Base-by-base conservation (phyloP, 2,329 filamentous ascomycete species). In the Fusarium sp. region DNA sequence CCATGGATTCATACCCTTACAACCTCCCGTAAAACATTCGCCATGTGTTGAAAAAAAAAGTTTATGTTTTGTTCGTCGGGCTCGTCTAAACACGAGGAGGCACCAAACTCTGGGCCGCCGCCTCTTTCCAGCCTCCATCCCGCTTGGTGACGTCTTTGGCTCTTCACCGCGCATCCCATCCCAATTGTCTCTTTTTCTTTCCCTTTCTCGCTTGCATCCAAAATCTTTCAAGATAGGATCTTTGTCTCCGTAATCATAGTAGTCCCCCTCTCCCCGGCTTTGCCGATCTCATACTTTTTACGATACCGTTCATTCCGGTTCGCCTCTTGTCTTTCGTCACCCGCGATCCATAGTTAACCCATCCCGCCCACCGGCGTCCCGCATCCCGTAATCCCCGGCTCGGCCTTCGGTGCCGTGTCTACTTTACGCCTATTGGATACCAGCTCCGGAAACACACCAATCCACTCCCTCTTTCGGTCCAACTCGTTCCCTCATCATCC, bases 261-360 rank as follows among this genome's bases (percentile, higher is more conserved):
- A 13, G 31, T 41, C 18, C 41, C 41, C 58, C 59, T 13, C n/a
- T 16, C 52, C 52, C 31, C 43, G 20, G 48, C 16, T 18, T 9
- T 45, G 29, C 62, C 31, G 50, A 64, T 64, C 62, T 35, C 27
- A 56, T 52, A 33, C 18, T 45, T 37, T 56, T 56, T 37, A 14
- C 54, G 24, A 33, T 37, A 37, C 20, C 20, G 31, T 37, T 31
- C 31, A 35, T 39, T 37, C 56, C 56, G 33, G 56, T 58, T 58
- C 52, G 69, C 64, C 50, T 74, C 70, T 74, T 74, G 73, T 71
- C 73, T 65, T 76, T 76, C 73, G 73, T 75, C 73, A 75, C 65
- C 48, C 60, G 24, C n/a, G 45, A 48, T 63, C 50, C 48, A 41
- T 61, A 37, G 35, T 37, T 18, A 37, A 37, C 14, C 62, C 52